Evolutionary conservation across 2,329 filamentous ascomycete species (phyloP).

Genomic region (Fusarium equiseti): DNA sequence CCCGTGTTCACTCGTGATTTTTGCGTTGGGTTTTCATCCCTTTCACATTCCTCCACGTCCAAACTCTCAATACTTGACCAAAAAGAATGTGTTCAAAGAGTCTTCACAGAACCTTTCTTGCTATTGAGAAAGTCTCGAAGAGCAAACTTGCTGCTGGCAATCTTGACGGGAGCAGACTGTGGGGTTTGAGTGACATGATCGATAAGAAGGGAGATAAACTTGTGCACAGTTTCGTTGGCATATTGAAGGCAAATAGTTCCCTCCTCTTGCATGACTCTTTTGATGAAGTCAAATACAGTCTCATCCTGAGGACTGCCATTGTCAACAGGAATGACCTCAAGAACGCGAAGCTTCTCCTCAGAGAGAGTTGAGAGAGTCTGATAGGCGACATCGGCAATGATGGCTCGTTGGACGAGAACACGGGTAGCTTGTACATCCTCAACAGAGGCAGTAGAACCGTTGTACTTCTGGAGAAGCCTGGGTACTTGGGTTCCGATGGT

Average conservation of each 20-base stretch:
- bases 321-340: slow-evolving; percentile 18
- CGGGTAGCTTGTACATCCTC: slow-evolving; percentile 11
- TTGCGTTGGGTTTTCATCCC: background rate
- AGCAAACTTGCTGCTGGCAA: slow-evolving; percentile 1
- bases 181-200: background rate
- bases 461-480: slow-evolving; percentile 13
- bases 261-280: slow-evolving; percentile 17
- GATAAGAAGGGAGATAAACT: slow-evolving; percentile 24
- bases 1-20: background rate
- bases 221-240: slow-evolving; percentile 23
- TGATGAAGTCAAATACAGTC: slow-evolving; percentile 33
- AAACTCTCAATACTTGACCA: background rate
- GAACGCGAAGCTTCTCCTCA: slow-evolving; percentile 1
- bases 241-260: slow-evolving; percentile 12
- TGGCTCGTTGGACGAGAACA: slow-evolving; percentile 28
- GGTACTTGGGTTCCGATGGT: background rate
- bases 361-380: slow-evolving; percentile 24
- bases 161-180: background rate
- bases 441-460: background rate
- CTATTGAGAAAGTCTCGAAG: slow-evolving; percentile 19
- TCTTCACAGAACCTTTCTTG: slow-evolving; percentile 2
- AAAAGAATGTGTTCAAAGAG: background rate
- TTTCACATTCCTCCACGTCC: background rate
- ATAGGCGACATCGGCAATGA: slow-evolving; percentile 35
- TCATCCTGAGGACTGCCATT: background rate